These are phyloP conservation scores for Colletotrichum neosansevieriae DNA, from an alignment of 2,329 filamentous ascomycete genomes.

Conservation along the genomic window DNA sequence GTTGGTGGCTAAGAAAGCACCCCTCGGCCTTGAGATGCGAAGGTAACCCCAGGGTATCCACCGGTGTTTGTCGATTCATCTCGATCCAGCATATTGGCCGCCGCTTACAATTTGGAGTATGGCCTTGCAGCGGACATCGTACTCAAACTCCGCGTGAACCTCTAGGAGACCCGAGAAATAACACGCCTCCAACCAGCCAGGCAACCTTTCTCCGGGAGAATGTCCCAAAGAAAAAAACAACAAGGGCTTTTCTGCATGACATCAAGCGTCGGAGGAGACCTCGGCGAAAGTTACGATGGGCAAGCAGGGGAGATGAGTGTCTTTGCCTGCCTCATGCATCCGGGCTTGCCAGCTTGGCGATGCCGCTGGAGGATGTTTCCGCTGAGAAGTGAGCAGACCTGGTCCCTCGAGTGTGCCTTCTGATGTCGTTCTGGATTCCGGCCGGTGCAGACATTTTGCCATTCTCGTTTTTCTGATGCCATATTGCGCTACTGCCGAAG, in stretches of 20 bases:
- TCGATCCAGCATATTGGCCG: constrained; percentile 31
- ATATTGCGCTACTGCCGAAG: constrained; percentile 38
- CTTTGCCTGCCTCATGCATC: constrained; percentile 39
- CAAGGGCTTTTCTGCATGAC: constrained; percentile 32
- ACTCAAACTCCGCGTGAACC: constrained; percentile 24
- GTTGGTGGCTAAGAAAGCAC: constrained; percentile 19
- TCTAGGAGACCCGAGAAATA: constrained; percentile 6
- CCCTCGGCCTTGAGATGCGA: constrained; percentile 24
- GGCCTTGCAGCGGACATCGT: constrained; percentile 28
- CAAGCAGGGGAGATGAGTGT: constrained; percentile 37
- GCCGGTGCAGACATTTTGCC: constrained; percentile 32
- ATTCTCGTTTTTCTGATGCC: constrained; percentile 35
- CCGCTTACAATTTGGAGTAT: constrained; percentile 29
- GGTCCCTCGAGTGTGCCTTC: not conserved
- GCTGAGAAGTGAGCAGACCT: not conserved
- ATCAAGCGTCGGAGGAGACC: constrained; percentile 30
- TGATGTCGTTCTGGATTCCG: constrained; percentile 19
- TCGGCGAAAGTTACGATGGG: constrained; percentile 28
- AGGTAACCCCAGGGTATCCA: constrained; percentile 25
- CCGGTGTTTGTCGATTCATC: constrained; percentile 30
- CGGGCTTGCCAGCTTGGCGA: constrained; percentile 39
- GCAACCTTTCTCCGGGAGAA: constrained; percentile 6
- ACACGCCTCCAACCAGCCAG: constrained; percentile 15
- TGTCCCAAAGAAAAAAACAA: constrained; percentile 19
- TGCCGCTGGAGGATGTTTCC: constrained; percentile 22